These are phyloP conservation scores for Phallus indusiatus DNA, from an alignment of 768 basidiomycete genomes.

Conservation along the genomic window DNA sequence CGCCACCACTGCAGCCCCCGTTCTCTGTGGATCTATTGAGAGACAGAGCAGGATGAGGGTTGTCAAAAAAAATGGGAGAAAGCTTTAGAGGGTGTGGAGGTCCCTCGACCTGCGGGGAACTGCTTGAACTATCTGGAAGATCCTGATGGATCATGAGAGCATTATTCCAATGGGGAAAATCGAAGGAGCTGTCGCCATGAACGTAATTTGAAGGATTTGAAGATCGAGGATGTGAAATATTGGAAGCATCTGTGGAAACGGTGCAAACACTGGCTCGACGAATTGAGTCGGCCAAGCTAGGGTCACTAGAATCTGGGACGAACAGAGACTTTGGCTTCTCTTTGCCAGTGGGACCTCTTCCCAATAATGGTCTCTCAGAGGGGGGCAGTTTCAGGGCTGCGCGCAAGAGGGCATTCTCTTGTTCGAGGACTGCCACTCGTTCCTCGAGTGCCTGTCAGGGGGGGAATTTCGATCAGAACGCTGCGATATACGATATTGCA, in stretches of 20 bases:
- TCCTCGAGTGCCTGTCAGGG: constrained; percentile 62
- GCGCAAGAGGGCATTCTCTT: constrained; percentile 70
- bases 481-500: constrained; percentile 22
- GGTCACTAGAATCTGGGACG: not conserved
- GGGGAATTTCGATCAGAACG: constrained; percentile 14
- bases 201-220: not conserved
- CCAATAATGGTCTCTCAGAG: constrained; percentile 60
- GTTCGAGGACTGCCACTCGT: constrained; percentile 74
- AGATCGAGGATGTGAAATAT: constrained; percentile 5
- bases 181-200: constrained; percentile 5
- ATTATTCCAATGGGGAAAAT: constrained; percentile 9
- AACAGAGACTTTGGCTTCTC: constrained; percentile 52
- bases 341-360: constrained; percentile 82
- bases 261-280: constrained; percentile 8
- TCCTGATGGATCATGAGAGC: constrained; percentile 8
- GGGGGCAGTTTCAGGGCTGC: constrained; percentile 65
- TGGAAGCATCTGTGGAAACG: constrained; percentile 7
- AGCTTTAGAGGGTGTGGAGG: constrained; percentile 7
- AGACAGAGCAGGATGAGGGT: not conserved
- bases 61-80: constrained; percentile 3
- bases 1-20: not conserved
- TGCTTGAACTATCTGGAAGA: constrained; percentile 1
- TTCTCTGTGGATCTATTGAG: not conserved
- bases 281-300: not conserved
- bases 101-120: constrained; percentile 10